phyloP scores from a whole-genome alignment of 2,329 filamentous ascomycete species.

The Fusarium falciforme region DNA sequence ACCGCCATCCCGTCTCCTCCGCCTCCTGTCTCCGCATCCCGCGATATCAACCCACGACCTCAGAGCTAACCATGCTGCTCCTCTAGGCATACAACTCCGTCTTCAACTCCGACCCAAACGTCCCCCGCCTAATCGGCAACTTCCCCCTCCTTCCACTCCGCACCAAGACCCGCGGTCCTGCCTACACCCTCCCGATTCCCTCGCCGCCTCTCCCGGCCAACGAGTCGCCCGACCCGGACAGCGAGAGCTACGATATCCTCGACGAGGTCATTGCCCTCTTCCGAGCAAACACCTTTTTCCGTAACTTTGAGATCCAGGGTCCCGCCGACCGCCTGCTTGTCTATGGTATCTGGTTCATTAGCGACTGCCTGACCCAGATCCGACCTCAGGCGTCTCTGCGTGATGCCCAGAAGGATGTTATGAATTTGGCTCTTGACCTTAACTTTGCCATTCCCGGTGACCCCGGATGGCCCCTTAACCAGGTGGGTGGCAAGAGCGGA shows the following conservation, averaged over 20 bases:
- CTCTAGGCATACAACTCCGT: conserved; percentile 94
- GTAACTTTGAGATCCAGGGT: conserved; percentile 99
- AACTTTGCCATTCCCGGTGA: conserved; percentile 97
- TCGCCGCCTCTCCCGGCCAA: conserved; percentile 66
- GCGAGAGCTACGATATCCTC: conserved; percentile 94
- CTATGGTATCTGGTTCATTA: conserved; percentile 96
- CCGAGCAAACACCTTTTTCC: conserved; percentile 98
- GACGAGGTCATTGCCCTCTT: conserved; percentile 94
- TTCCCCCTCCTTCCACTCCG: conserved; percentile 94
- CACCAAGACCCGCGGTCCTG: conserved; percentile 94
- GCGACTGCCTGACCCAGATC: conserved; percentile 90
- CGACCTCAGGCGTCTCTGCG: conserved; percentile 75
- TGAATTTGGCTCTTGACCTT: conserved; percentile 88
- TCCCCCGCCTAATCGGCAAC: conserved; percentile 78
- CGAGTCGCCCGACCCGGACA: conserved; percentile 82
- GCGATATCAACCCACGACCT: conserved; percentile 20
- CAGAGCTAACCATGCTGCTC: conserved; percentile 39
- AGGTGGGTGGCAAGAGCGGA: conserved; percentile 61
- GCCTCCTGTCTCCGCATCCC: conserved; percentile 29
- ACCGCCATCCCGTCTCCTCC: conserved; percentile 14
- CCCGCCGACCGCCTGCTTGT: conserved; percentile 93
- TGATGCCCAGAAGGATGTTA: conserved; percentile 77
- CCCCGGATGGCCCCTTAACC: conserved; percentile 91
- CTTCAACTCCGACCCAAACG: conserved; percentile 85
- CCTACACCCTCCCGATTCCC: conserved; percentile 80